Evolutionary conservation across 2,329 filamentous ascomycete species (phyloP).

Genomic region (Pochonia chlamydosporia): DNA sequence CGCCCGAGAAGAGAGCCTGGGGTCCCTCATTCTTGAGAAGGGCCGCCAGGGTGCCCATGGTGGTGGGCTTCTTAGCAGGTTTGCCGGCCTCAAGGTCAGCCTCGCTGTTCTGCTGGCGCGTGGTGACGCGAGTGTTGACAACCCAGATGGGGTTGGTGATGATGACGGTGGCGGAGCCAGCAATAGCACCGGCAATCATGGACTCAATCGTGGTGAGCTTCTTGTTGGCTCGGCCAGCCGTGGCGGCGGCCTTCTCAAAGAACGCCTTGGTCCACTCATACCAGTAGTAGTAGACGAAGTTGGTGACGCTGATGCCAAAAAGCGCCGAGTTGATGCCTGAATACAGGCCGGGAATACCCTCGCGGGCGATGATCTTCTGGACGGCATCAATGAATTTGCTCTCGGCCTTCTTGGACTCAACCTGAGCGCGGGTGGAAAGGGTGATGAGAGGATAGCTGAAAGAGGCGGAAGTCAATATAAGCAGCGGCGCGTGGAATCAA

Average conservation of each 20-base stretch:
- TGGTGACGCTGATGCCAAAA: constrained; percentile 96
- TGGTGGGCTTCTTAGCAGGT: constrained; percentile 50
- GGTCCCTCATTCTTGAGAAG: constrained; percentile 82
- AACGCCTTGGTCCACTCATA: constrained; percentile 93
- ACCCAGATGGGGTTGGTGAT: constrained; percentile 99
- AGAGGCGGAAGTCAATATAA: background rate
- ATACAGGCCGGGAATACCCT: constrained; percentile 85
- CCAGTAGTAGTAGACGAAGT: constrained; percentile 99
- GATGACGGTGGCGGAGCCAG: constrained; percentile 88
- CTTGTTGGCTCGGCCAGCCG: constrained; percentile 65
- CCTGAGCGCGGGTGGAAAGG: constrained; percentile 92
- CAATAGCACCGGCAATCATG: constrained; percentile 92
- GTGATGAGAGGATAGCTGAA: constrained; percentile 90
- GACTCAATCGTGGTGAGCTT: constrained; percentile 88
- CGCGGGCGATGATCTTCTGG: constrained; percentile 80
- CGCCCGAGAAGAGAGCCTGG: constrained; percentile 80
- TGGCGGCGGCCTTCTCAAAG: constrained; percentile 73
- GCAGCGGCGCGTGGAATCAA: background rate
- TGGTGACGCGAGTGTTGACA: constrained; percentile 96
- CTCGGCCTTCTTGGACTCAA: constrained; percentile 90
- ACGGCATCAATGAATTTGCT: constrained; percentile 79
- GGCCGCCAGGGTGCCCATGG: constrained; percentile 72
- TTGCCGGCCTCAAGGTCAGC: constrained; percentile 35
- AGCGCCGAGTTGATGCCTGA: constrained; percentile 89
- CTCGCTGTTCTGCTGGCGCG: constrained; percentile 58